These are phyloP conservation scores for Saksenaea oblongispora DNA, from an alignment of 371 early-diverging fungal genomes.

Conservation along the genomic window DNA sequence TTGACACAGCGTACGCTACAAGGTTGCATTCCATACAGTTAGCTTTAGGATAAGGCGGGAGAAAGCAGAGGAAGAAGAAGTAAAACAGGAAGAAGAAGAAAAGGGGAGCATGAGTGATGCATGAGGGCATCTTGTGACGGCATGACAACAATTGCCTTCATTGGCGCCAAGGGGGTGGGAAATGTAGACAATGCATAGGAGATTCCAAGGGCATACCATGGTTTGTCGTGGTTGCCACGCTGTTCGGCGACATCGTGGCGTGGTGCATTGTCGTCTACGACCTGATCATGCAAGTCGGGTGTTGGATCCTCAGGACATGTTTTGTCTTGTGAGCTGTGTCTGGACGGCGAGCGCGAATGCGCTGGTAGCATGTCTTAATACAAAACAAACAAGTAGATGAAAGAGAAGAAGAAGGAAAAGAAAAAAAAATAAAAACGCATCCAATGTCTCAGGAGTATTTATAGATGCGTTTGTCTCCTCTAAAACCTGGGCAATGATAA, in stretches of 20 bases:
- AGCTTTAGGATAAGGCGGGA: background rate
- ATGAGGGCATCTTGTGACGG: background rate
- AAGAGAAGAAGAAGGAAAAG: background rate
- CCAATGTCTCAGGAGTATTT: background rate
- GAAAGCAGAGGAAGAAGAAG: slow-evolving; percentile 2
- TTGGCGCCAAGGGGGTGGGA: slow-evolving; percentile 1
- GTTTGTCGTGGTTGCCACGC: background rate
- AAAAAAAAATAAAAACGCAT: background rate
- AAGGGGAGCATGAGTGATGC: background rate
- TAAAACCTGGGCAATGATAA: slow-evolving; percentile 1
- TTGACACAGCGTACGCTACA: slow-evolving; percentile 79
- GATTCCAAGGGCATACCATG: background rate
- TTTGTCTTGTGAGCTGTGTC: background rate
- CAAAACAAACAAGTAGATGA: background rate
- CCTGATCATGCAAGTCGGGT: background rate
- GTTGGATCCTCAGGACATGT: background rate
- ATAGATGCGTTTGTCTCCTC: background rate
- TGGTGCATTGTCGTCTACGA: background rate
- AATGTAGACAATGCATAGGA: slow-evolving; percentile 3
- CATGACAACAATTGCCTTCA: slow-evolving; percentile 6
- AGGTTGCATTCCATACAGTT: background rate
- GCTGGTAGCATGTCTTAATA: background rate
- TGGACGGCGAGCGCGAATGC: background rate
- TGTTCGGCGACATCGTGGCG: background rate
- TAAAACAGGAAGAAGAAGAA: background rate